Conservation (phyloP, 2,329 filamentous ascomycete species). For the Lecanosticta acicola region DNA sequence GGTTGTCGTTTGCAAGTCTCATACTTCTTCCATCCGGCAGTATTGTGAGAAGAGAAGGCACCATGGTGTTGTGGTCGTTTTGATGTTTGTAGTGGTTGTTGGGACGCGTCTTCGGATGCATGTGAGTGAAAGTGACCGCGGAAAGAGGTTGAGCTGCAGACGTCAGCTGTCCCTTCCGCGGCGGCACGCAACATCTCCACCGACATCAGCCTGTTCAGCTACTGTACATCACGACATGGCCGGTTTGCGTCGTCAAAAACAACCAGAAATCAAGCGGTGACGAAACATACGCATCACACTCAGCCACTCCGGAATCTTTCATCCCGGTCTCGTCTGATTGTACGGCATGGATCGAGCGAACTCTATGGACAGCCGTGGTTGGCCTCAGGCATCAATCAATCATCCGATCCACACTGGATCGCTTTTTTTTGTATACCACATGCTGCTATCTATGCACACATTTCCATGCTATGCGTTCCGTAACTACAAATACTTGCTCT, state of each 20-base stretch:
- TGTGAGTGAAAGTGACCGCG: not conserved
- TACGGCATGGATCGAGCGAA: not conserved
- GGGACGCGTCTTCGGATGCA: not conserved
- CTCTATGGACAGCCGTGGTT: not conserved
- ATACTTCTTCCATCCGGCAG: not conserved
- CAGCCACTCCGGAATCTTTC: not conserved
- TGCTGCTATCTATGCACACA: not conserved
- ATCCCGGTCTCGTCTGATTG: not conserved
- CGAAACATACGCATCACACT: not conserved
- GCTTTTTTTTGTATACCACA: not conserved
- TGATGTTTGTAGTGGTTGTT: no score
- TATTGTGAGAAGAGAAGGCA: not conserved
- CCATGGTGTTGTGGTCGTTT: not conserved
- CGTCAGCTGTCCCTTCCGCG: not conserved
- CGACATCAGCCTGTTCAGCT: no score
- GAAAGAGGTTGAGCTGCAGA: not conserved
- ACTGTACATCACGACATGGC: not conserved
- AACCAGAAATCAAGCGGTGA: not conserved
- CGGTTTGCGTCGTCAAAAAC: not conserved
- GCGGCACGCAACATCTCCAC: no score
- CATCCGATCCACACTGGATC: no score
- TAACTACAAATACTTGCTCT: slow-evolving; percentile 54
- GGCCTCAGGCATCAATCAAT: not conserved
- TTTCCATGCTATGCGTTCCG: not conserved
- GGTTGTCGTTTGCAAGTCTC: no score